Evolutionary conservation across 176 grass and related monocot genomes (phyloP), one percentile per base, ranked within the genome.

Genomic region (Bonia amplexicaulis): DNA sequence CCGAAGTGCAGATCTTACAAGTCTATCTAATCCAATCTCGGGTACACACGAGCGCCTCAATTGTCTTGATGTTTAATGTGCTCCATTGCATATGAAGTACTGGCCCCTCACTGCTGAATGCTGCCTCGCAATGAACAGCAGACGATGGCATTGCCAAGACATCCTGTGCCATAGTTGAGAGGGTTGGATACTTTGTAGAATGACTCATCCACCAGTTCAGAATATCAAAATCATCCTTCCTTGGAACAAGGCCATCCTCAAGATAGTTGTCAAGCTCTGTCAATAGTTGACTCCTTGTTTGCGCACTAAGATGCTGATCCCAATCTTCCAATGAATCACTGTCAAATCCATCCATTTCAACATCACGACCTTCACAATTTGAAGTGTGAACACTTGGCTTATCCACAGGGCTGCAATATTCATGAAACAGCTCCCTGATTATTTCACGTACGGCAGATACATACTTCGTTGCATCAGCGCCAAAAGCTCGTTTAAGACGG

Each of bases 181-280:
- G 73, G 57, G 66, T 90, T 78, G 88, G 88, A 83, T 83, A 90
- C 66, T 83, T 90, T 19, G 84, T 40, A 73, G 39, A 78, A 86
- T 90, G 85, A 73, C 15, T 31, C 88, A 86, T 90, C 88, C 88
- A 90, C 88, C 88, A 90, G 73, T 90, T 73, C 29, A 90, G 66
- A 73, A 90, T 78, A 86, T 90, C 73, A 41, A 90, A 90, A 66
- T 86, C 84, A 73, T 90, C 88, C 66, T 79, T 90, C 58, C 88
- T 86, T 23, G 88, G 88, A 71, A 90, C 79, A 78, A 86, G 84
- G 61, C 79, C 84, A 78, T 90, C 88, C 65, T 86, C 79, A 58
- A 90, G 73, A 23, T 83, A 90, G 55, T 73, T 83, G 26, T 82
- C 79, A 78, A 90, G 79, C 61, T 90, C 88, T 48, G 79, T 23